Evolutionary conservation across 2,329 filamentous ascomycete species (phyloP).

Genomic region (Dendryphion nanum): DNA sequence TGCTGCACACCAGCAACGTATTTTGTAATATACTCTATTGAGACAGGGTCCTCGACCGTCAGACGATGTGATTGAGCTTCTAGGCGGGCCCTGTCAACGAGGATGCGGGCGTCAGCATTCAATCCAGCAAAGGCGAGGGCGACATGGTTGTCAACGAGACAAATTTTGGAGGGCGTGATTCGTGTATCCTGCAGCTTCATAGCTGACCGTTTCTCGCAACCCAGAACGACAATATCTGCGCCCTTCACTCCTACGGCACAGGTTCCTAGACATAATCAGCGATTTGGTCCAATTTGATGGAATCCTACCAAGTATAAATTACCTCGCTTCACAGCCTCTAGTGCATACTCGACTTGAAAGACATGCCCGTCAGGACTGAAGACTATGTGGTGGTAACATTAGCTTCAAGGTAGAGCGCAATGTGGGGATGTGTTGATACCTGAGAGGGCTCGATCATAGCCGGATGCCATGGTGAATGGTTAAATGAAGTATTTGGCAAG

Average conservation of each 20-base stretch:
- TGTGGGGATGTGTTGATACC: constrained; percentile 60
- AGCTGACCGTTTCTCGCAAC: constrained; percentile 97
- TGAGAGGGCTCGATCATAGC: constrained; percentile 98
- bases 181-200: constrained; percentile 99
- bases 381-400: constrained; percentile 54
- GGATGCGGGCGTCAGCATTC: constrained; percentile 95
- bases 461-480: constrained; percentile 71
- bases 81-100: constrained; percentile 95
- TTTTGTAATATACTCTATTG: constrained; percentile 99
- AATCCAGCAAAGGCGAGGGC: constrained; percentile 95
- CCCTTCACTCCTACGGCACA: constrained; percentile 98
- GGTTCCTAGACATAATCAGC: too few species aligned
- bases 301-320: constrained; percentile 21
- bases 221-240: constrained; percentile 87
- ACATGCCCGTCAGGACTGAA: constrained; percentile 99
- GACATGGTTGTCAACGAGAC: constrained; percentile 91
- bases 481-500: neutral
- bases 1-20: constrained; percentile 98
- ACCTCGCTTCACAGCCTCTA: constrained; percentile 99
- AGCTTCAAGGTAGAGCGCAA: too few species aligned
- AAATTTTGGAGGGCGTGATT: constrained; percentile 98
- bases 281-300: too few species aligned
- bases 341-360: constrained; percentile 99
- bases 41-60: constrained; percentile 95
- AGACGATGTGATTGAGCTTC: constrained; percentile 97